Conservation (phyloP, 2,329 filamentous ascomycete species). For the Cercospora brassicicola region DNA sequence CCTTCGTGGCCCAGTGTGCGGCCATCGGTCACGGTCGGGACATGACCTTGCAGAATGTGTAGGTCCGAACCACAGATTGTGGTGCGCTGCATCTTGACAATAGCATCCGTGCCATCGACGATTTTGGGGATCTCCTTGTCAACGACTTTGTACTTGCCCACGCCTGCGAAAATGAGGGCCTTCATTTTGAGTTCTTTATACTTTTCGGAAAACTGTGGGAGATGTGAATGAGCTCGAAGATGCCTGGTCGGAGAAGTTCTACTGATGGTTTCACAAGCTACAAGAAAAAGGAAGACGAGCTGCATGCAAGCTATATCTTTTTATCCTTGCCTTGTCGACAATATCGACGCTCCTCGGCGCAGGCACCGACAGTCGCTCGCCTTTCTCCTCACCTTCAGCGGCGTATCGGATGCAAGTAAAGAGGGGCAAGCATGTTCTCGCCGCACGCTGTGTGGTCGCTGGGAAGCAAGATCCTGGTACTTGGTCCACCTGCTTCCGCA, state of each 20-base stretch:
- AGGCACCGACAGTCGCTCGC: neutral
- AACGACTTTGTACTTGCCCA: conserved; percentile 31
- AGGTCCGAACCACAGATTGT: conserved; percentile 47
- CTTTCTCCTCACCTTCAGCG: neutral
- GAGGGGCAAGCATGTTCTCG: neutral
- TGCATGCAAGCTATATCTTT: neutral
- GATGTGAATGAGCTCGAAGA: neutral
- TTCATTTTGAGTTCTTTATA: conserved; percentile 23
- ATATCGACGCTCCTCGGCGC: neutral
- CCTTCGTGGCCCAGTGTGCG: conserved; percentile 57
- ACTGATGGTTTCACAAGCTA: neutral
- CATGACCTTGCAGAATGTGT: conserved; percentile 58
- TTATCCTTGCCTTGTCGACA: neutral
- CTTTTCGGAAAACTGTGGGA: neutral
- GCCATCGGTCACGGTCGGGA: conserved; percentile 50
- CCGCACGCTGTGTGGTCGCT: neutral
- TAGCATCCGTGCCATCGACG: conserved; percentile 35
- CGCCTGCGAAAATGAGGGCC: conserved; percentile 30
- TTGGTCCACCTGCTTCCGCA: conserved; percentile 1
- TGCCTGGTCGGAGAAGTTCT: neutral
- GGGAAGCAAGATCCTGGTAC: conserved; percentile 2
- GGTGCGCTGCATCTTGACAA: conserved; percentile 41
- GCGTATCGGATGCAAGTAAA: neutral
- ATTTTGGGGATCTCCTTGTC: conserved; percentile 30
- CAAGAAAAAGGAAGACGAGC: neutral